Evolutionary conservation across 352 stramenopile species (phyloP), one percentile per base, ranked within the genome.

Genomic region (Globisporangium perplexum): DNA sequence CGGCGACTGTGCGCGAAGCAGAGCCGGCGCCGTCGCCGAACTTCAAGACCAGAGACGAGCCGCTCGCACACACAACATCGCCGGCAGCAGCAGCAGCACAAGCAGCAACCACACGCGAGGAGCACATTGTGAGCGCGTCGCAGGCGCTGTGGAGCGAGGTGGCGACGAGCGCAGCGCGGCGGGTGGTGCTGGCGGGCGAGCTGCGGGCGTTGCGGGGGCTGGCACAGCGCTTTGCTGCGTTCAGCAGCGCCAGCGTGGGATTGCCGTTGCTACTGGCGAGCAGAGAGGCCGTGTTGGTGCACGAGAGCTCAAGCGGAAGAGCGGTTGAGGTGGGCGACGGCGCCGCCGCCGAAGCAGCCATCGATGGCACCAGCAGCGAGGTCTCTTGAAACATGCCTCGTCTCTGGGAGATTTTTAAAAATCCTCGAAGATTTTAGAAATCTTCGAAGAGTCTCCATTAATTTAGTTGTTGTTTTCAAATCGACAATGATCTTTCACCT

Each of bases 31-130:
- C 11, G 33, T 17, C 33, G 26, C 3, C 5, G 33, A 38, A 38
- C 33, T 38, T 45, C 39, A 45, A 45, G 39, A 8, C n/a, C 7
- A 45, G 39, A 23, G 15, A 33, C 11, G 28, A 50, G 26, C 12
- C 38, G 7, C 45, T 28, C 47, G 23, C 20, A 50, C 26, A 55
- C 15, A 35, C 53, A 33, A 17, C 35, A n/a, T n/a, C n/a, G n/a
- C n/a, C n/a, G n/a, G n/a, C n/a, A n/a, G n/a, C n/a, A n/a, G n/a
- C n/a, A n/a, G n/a, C n/a, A n/a, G n/a, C n/a, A n/a, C n/a, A n/a
- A n/a, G n/a, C n/a, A 7, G 38, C 24, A 33, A 33, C 30, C 5
- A 11, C 30, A 7, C 30, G 30, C 30, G 6, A 33, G 7, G 44
- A 58, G 49, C 15, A 11, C 26, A 39, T 38, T n/a, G 10, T 18